Percentiles rank a stretch among this genome's conserved stretches.
These are phyloP conservation scores for Fraxinus dipetala DNA, from an alignment of 305 asterid species.

Conservation along the genomic window DNA sequence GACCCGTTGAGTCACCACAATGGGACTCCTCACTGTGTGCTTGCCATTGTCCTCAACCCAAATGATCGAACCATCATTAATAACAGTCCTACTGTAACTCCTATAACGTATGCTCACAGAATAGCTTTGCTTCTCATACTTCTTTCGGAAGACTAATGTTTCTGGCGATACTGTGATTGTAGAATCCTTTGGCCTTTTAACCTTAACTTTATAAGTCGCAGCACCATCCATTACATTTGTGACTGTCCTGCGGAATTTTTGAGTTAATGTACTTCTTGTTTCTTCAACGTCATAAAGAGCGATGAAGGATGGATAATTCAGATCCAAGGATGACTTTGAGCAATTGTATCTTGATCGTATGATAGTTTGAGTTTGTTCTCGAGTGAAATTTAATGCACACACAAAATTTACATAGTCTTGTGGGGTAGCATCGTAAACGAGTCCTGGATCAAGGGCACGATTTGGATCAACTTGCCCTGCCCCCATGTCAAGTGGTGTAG, in stretches of 20 bases:
- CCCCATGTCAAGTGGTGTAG: slow-evolving; percentile 20
- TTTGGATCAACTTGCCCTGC: slow-evolving; percentile 26
- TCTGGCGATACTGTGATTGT: slow-evolving; percentile 15
- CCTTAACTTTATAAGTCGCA: slow-evolving; percentile 9
- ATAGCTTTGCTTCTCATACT: slow-evolving; percentile 8
- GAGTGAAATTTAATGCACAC: slow-evolving; percentile 20
- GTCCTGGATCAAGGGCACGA: slow-evolving; percentile 26
- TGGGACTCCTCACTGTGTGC: slow-evolving; percentile 1
- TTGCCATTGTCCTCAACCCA: not conserved
- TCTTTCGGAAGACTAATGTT: slow-evolving; percentile 20
- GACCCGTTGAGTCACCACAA: not conserved
- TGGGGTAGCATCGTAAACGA: slow-evolving; percentile 22
- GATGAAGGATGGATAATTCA: slow-evolving; percentile 23
- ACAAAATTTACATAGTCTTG: slow-evolving; percentile 20
- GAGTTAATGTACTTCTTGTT: not conserved
- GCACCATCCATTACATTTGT: slow-evolving; percentile 16
- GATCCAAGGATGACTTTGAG: slow-evolving; percentile 9
- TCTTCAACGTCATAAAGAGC: not conserved
- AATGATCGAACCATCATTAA: not conserved
- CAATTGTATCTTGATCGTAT: slow-evolving; percentile 17
- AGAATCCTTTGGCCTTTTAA: slow-evolving; percentile 11
- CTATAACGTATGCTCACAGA: not conserved
- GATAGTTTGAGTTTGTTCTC: slow-evolving; percentile 4
- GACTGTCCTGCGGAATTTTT: not conserved
- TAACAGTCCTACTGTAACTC: not conserved